Base-by-base conservation (phyloP, 1,139 yeast genomes). In the Komagataea norvegica region DNA sequence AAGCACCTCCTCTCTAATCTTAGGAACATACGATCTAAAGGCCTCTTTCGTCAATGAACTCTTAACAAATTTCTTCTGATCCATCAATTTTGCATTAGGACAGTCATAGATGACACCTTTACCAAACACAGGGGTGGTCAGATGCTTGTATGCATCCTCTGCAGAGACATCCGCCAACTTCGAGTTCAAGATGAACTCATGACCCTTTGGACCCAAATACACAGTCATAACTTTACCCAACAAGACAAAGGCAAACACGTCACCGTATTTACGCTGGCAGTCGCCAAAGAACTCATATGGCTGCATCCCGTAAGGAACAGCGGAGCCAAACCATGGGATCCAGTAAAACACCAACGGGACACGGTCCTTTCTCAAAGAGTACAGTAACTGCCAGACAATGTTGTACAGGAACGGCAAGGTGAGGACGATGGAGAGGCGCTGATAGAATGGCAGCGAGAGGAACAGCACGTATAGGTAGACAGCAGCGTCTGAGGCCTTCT, bases 61-160 rank as follows among this genome's bases (percentile, higher is more conserved):
- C 66, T 91, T 91, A 48, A 93, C 95, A 57, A 91, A 91, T 69
- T 88, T 91, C 77, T 93, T 91, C 64, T 91, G 98, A 62, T 91
- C 98, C 98, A 91, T 93, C 54, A 91, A 74, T 51, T 88, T 79
- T 55, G 79, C 67, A 67, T 93, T 93, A 45, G 98, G 88, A 64
- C 97, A 91, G 65, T 91, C 98, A 60, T 91, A 91, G 42, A 91
- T 83, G 39, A 91, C 98, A 49, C 97, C 98, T 59, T 88, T 79
- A 52, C 98, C 98, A 55, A 91, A 91, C 20, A 88, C 96, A 14
- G 98, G 98, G 10, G 97, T 91, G 23, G 98, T 91, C 63, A 91
- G 73, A 60, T 89, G 96, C 46, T 81, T 74, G 67, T 91, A 91
- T 25, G 97, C 97, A 35, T 83, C 97, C 62, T 91, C 97, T 38